These are phyloP conservation scores for Batrachochytrium dendrobatidis DNA, from an alignment of 371 early-diverging fungal genomes.

Conservation along the genomic window DNA sequence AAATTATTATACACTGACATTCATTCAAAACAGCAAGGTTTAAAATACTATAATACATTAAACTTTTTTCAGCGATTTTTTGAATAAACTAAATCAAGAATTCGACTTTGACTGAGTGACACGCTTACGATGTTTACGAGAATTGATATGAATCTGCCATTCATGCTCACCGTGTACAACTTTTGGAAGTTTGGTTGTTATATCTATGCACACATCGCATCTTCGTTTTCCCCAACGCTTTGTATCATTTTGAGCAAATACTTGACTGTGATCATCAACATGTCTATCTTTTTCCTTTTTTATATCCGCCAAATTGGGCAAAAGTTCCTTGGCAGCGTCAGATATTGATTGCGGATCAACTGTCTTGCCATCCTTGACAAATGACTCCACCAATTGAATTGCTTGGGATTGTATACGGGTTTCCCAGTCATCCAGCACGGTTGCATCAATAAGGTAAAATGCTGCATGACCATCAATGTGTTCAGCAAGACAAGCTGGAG, in stretches of 20 bases:
- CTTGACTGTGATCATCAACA: neutral
- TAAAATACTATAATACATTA: no score
- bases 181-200: slow-evolving; percentile 15
- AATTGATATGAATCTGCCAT: slow-evolving; percentile 26
- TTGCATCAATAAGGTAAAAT: slow-evolving; percentile 72
- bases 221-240: slow-evolving; percentile 19
- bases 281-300: neutral
- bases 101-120: neutral
- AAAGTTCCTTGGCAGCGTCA: neutral
- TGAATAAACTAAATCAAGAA: no score
- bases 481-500: slow-evolving; percentile 26
- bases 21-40: no score
- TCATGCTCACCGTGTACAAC: slow-evolving; percentile 31
- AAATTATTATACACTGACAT: no score
- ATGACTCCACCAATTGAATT: neutral
- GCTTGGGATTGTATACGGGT: neutral
- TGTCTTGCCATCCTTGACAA: slow-evolving; percentile 1
- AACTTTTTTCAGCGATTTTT: no score
- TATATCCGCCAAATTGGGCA: no score
- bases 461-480: slow-evolving; percentile 25
- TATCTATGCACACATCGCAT: slow-evolving; percentile 30
- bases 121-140: neutral
- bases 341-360: neutral
- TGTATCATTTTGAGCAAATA: neutral
- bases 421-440: slow-evolving; percentile 38